Evolutionary conservation across 345 rosid genomes (phyloP).

Genomic region (Eucalyptus curtisii): DNA sequence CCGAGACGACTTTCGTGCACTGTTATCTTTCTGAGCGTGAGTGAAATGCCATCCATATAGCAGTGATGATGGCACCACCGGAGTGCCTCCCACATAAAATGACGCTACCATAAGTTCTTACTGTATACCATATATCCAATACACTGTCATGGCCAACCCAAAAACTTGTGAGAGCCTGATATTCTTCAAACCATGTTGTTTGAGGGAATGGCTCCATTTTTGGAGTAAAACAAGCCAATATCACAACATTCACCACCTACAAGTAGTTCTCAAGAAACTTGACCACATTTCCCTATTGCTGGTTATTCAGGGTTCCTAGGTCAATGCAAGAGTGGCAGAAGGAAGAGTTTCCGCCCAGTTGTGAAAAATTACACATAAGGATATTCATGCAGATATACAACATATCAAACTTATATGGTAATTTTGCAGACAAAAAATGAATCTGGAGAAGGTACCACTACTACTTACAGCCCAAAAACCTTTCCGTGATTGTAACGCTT

Average conservation of each 20-base stretch:
- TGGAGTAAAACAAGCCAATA: neutral
- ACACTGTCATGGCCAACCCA: neutral
- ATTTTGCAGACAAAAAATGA: neutral
- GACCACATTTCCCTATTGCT: neutral
- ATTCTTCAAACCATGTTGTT: neutral
- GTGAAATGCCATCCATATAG: neutral
- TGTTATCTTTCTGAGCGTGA: neutral
- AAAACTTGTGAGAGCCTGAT: neutral
- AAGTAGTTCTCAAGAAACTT: neutral
- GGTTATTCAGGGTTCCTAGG: neutral
- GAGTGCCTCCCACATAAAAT: neutral
- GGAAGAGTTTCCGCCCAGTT: neutral
- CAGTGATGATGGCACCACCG: neutral
- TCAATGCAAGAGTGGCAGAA: neutral
- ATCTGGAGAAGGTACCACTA: neutral
- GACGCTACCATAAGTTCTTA: neutral
- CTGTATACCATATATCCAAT: neutral
- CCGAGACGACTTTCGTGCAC: neutral
- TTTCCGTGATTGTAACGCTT: neutral
- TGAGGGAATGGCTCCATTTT: neutral
- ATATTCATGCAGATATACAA: neutral
- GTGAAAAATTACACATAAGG: neutral
- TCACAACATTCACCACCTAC: neutral
- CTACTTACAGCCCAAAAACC: neutral
- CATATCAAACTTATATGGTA: neutral